Evolutionary conservation across 1,284 basidiomycete species (phyloP), one percentile per base, ranked within the genome.

Genomic region (Jaminaea rosea): DNA sequence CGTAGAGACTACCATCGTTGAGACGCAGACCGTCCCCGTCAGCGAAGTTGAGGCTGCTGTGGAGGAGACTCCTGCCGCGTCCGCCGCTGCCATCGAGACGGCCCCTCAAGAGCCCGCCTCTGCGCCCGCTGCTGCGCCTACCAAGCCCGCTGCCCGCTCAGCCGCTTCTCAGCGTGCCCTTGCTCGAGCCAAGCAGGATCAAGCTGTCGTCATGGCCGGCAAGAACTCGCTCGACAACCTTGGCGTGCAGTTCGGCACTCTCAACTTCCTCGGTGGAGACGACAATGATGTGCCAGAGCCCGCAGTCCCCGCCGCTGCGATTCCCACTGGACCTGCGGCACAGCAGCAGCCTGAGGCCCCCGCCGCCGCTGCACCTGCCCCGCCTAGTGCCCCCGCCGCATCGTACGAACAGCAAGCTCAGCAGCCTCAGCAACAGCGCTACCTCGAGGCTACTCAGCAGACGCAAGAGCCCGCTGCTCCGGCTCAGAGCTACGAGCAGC

Each of bases 161-260:
- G 48, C 46, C 23, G 31, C 46, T 8, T 52, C 56, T 10, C 62
- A 65, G 52, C 59, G 66, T 34, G 57, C 55, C 36, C 52, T 55
- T 21, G 64, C 68, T 53, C 62, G 71, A n/a, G 58, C 67, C 23
- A 60, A 58, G 42, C 71, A 72, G 50, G 69, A 72, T 21, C 63
- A 61, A 17, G 58, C 71, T 7, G 69, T 73, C 26, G 68, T 70
- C 27, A 65, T 73, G 64, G 62, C 68, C n/a, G 67, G 68, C 26
- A 64, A 62, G 26, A 55, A 56, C 23, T 59, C 66, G 3, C 59
- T 72, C 34, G 71, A 73, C 63, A 69, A 59, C 44, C 63, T 73
- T 13, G 71, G 69, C 45, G 60, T 72, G 26, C 62, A 69, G 48
- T 73, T 73, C 41, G 71, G 71, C 53, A 63, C 56, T 17, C 62